Percentiles rank a stretch among this genome's conserved stretches.
Conservation (phyloP, 495 filamentous ascomycete species). For the Beverwykella pulmonaria region DNA sequence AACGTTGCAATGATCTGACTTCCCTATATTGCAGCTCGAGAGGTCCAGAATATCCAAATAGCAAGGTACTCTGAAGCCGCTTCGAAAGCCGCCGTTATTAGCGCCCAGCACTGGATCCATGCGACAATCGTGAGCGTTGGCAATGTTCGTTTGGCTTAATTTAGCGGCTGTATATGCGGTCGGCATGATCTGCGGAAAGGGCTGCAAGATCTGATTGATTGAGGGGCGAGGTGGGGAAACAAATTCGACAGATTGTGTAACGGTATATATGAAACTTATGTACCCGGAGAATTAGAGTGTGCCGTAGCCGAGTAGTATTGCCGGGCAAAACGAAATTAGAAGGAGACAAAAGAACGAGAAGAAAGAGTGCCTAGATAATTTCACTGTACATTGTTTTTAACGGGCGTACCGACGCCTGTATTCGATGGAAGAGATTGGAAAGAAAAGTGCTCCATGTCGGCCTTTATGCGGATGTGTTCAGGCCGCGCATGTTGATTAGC, state of each 20-base stretch:
- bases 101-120: not conserved
- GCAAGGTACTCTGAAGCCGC: slow-evolving; percentile 1
- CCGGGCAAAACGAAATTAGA: not conserved
- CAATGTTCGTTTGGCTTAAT: slow-evolving; percentile 16
- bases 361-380: not conserved
- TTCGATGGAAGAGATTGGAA: too few species aligned
- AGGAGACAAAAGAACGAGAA: not conserved
- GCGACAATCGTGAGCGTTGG: slow-evolving; percentile 10
- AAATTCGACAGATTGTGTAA: slow-evolving; percentile 6
- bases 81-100: not conserved
- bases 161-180: slow-evolving; percentile 15
- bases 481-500: too few species aligned
- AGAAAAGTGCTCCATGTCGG: too few species aligned
- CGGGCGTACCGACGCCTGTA: too few species aligned
- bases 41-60: not conserved
- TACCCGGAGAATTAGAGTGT: slow-evolving; percentile 6
- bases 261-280: slow-evolving; percentile 25
- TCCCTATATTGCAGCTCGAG: slow-evolving; percentile 1
- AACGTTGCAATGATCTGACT: not conserved
- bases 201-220: slow-evolving; percentile 11
- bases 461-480: too few species aligned
- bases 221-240: not conserved
- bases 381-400: too few species aligned
- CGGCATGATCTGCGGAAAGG: slow-evolving; percentile 9
- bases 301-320: slow-evolving; percentile 17